These are phyloP conservation scores for Pelargonium myrrhifolium DNA, from an alignment of 441 rosid species.

Conservation along the genomic window DNA sequence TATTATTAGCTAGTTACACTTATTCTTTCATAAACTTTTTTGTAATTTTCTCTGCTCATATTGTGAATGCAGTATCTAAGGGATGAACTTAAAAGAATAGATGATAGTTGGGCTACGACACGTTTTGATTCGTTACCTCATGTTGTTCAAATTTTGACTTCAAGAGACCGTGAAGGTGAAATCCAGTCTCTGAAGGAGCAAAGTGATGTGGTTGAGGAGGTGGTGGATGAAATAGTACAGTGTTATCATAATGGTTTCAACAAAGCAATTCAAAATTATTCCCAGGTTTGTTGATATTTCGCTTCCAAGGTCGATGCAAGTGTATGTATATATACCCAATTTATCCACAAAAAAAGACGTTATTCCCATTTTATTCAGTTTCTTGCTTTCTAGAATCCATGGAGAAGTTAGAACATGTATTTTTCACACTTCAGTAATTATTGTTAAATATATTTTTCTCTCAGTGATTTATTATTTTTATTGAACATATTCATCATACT, in stretches of 20 bases:
- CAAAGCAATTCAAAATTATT: slow-evolving; percentile 97
- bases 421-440: background rate
- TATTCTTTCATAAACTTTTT: slow-evolving; percentile 6
- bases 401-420: background rate
- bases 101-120: slow-evolving; percentile 82
- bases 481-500: background rate
- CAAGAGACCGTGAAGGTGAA: slow-evolving; percentile 89
- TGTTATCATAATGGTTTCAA: slow-evolving; percentile 94
- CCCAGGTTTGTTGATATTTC: slow-evolving; percentile 55
- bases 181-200: slow-evolving; percentile 68
- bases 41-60: slow-evolving; percentile 23
- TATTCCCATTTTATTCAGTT: background rate
- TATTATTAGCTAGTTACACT: background rate
- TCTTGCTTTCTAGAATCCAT: background rate
- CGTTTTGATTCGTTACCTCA: slow-evolving; percentile 99
- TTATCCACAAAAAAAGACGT: background rate
- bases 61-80: slow-evolving; percentile 62
- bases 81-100: slow-evolving; percentile 68
- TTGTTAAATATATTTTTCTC: background rate
- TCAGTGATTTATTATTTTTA: background rate
- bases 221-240: slow-evolving; percentile 97
- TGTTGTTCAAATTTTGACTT: slow-evolving; percentile 89
- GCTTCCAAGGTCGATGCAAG: background rate
- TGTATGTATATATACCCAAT: background rate
- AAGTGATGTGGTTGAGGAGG: slow-evolving; percentile 92